Base-by-base conservation (phyloP, 129 eudicot species). In the Logfia minima region DNA sequence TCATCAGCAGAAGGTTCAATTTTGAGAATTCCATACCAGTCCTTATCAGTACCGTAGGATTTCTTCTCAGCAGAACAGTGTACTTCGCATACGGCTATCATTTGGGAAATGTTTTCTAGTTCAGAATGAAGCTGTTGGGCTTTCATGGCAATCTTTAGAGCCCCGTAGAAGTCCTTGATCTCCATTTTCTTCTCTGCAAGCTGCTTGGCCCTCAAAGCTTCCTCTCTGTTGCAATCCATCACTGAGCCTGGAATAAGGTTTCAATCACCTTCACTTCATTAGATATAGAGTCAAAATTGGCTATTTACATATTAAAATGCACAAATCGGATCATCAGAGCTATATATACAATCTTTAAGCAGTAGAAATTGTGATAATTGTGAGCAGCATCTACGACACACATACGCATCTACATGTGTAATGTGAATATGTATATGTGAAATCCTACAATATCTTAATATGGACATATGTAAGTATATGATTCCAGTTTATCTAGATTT, bases 211-310 rank as follows among this genome's bases (percentile, higher is more conserved):
- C 86, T 76, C 39, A 41, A 14, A 43, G 96, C 96, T 80, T 89
- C 92, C 79, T 87, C 96, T 83, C 64, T 83, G 81, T 87, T 89
- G 86, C 88, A 85, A 22, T 86, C 95, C 95, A 89, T 89, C 80
- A 77, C 63, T 26, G 34, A 19, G 29, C 31, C 74, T 70, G 19
- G 24, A 82, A 65, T 17, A 66, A 37, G 66, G 80, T 68, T 77
- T 43, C 75, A 55, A 81, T 81, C 73, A 76, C 45, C 79, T 51
- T 35, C 63, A 66, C 48, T 31, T 35, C 48, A 79, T 60, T 8
- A 39, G 37, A 16, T 14, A 79, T 5, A 63, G 14, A 22, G 72
- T 22, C 59, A 71, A 48, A 18, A 23, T 5, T 48, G 19, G 6
- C 31, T 26, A 29, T 17, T 31, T 21, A 62, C 72, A 51, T 71